Base-by-base conservation (phyloP, 257 asterid species). In the Nicotiana sylvestris region DNA sequence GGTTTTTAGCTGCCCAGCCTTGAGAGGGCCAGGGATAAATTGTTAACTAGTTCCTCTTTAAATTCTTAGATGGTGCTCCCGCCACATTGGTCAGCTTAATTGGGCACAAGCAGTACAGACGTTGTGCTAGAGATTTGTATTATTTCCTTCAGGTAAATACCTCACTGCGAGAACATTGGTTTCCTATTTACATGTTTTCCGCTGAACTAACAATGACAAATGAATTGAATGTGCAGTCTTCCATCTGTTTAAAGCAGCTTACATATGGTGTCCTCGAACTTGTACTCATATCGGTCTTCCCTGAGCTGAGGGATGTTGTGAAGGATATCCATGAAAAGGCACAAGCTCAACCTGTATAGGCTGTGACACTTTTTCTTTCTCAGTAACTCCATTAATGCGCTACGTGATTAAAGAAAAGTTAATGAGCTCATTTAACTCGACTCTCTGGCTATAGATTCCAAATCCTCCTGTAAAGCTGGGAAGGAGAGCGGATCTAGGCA, bases 211-310 rank as follows among this genome's bases (percentile, higher is more conserved):
- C 56, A 18, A 35, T 9, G 25, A 21, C 39, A 21, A 46, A 77
- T 76, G 43, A 57, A 64, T 56, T 43, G 16, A 58, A 81, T 82
- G 82, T 67, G 96, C 97, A 97, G 98, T 97, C 99, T 35, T 86
- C 94, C 30, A 87, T 92, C 43, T 97, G 99, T 82, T 84, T 97
- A 87, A 95, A 97, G 97, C 99, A 97, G 89, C 96, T 97, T 84
- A 95, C 96, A 4, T 96, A 92, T 84, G 98, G 94, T 64, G 92
- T 96, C 81, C 92, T 96, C 51, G 99, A 96, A 86, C 98, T 92
- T 57, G 89, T 93, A 61, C 91, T 96, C 21, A 64, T 94, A 81
- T 90, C 98, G 30, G 77, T 93, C 58, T 94, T 94, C 84, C 99
- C 99, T 0, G 98, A 96, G 87, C 57, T 96, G 83, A 92, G 88